Percentiles rank a stretch among this genome's conserved stretches.
phyloP scores from a whole-genome alignment of 2,329 filamentous ascomycete genomes.

The Colletotrichum sp. region DNA sequence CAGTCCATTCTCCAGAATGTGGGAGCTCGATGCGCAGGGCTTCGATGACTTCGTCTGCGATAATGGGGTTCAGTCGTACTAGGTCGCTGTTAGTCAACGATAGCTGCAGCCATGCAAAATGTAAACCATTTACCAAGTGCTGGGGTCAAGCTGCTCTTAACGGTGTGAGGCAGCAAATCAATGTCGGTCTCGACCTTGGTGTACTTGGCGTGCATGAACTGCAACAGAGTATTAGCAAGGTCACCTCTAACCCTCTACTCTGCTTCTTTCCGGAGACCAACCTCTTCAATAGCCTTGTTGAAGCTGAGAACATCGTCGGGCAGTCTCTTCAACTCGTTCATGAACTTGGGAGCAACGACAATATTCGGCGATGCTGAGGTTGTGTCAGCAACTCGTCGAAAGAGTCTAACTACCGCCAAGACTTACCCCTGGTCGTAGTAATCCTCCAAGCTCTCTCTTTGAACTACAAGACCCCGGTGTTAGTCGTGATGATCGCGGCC shows the following conservation, averaged over 20 bases:
- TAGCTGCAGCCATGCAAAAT: neutral
- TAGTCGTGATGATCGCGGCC: neutral
- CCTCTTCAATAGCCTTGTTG: slow-evolving; percentile 29
- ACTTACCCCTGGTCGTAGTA: slow-evolving; percentile 27
- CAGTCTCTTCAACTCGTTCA: slow-evolving; percentile 35
- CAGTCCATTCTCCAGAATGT: slow-evolving; percentile 42
- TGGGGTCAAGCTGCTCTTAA: slow-evolving; percentile 38
- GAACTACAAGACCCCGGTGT: slow-evolving; percentile 26
- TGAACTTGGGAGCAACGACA: slow-evolving; percentile 33
- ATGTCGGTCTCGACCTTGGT: slow-evolving; percentile 31
- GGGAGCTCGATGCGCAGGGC: slow-evolving; percentile 39
- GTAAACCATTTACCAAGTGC: slow-evolving; percentile 27
- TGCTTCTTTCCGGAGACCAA: neutral
- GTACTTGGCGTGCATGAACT: slow-evolving; percentile 38
- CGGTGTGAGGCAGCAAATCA: slow-evolving; percentile 26
- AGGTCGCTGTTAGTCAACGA: neutral
- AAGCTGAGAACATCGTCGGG: slow-evolving; percentile 36
- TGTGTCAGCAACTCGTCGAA: neutral
- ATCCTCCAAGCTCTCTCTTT: slow-evolving; percentile 33
- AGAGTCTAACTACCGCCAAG: no score
- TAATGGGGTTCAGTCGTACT: slow-evolving; percentile 39
- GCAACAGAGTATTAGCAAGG: neutral
- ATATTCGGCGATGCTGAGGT: slow-evolving; percentile 27
- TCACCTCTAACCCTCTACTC: neutral
- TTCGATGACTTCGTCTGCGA: slow-evolving; percentile 42